phyloP scores from a whole-genome alignment of 805 yeast species.

The Barnettozyma botsteinii region DNA sequence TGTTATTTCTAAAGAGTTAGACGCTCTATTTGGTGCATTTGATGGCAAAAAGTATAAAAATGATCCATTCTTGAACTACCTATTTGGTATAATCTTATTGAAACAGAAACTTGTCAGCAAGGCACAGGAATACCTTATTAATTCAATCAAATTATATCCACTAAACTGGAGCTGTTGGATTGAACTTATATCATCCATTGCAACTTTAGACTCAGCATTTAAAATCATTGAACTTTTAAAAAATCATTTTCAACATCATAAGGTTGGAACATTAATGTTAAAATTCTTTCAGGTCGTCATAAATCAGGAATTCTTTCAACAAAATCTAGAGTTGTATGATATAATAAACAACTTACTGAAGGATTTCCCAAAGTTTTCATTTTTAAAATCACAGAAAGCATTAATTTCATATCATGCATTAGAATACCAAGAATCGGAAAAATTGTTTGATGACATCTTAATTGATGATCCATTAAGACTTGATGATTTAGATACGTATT shows the following conservation, averaged over 20 bases:
- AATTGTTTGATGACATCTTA: constrained; percentile 69
- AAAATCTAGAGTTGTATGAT: constrained; percentile 44
- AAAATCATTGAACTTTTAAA: constrained; percentile 19
- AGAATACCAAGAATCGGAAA: constrained; percentile 77
- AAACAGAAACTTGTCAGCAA: constrained; percentile 52
- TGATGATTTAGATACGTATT: constrained; percentile 88
- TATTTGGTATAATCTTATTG: constrained; percentile 62
- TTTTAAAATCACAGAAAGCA: constrained; percentile 77
- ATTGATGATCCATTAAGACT: constrained; percentile 74
- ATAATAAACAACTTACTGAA: constrained; percentile 43
- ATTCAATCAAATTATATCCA: constrained; percentile 64
- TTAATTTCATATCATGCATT: constrained; percentile 75
- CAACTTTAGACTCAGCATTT: constrained; percentile 56
- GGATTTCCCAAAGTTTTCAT: constrained; percentile 68
- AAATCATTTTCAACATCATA: constrained; percentile 12
- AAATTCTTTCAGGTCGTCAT: constrained; percentile 19
- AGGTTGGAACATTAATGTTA: constrained; percentile 11
- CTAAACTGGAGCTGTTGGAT: constrained; percentile 94
- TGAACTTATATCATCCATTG: constrained; percentile 61
- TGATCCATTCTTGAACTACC: constrained; percentile 62
- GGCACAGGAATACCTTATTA: constrained; percentile 58
- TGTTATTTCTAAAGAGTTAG: constrained; percentile 38
- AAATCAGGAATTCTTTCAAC: constrained; percentile 73
- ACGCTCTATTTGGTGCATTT: constrained; percentile 22
- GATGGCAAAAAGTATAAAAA: constrained; percentile 18